Evolutionary conservation across 2,329 filamentous ascomycete genomes (phyloP).

Genomic region (Trichoderma harzianum): DNA sequence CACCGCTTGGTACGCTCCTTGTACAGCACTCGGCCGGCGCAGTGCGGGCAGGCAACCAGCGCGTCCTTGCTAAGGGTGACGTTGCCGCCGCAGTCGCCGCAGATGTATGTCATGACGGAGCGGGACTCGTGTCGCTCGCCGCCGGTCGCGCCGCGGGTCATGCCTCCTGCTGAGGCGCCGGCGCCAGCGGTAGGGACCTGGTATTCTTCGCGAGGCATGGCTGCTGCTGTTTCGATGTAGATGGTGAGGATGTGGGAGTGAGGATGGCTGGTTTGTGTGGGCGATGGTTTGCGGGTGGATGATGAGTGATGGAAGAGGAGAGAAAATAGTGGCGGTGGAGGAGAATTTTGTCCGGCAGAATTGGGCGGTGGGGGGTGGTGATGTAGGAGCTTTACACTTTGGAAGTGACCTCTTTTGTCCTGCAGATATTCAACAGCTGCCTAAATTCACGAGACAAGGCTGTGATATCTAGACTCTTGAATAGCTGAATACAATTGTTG

Average conservation of each 20-base stretch:
- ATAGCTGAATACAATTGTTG: background rate
- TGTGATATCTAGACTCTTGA: background rate
- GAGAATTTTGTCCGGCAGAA: slow-evolving; percentile 25
- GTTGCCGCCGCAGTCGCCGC: slow-evolving; percentile 44
- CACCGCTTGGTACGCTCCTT: slow-evolving; percentile 98
- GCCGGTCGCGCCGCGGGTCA: slow-evolving; percentile 35
- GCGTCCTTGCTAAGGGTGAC: slow-evolving; percentile 45
- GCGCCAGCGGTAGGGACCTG: slow-evolving; percentile 59
- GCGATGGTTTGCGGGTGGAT: background rate
- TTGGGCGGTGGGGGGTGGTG: slow-evolving; percentile 21
- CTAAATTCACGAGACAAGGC: background rate
- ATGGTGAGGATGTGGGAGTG: background rate
- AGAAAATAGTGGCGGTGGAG: slow-evolving; percentile 23
- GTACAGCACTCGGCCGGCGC: slow-evolving; percentile 91
- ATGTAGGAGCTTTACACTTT: background rate
- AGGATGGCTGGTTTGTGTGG: background rate
- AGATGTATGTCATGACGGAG: slow-evolving; percentile 39
- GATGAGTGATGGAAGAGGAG: slow-evolving; percentile 7
- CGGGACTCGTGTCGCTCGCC: slow-evolving; percentile 40
- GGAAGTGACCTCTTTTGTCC: background rate
- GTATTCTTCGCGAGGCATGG: slow-evolving; percentile 74
- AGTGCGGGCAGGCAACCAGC: slow-evolving; percentile 52
- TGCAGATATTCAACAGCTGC: background rate
- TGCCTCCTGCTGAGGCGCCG: slow-evolving; percentile 40
- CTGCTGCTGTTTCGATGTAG: background rate